phyloP scores from a whole-genome alignment of 2,329 filamentous ascomycete genomes.

The Botrytis elliptica region DNA sequence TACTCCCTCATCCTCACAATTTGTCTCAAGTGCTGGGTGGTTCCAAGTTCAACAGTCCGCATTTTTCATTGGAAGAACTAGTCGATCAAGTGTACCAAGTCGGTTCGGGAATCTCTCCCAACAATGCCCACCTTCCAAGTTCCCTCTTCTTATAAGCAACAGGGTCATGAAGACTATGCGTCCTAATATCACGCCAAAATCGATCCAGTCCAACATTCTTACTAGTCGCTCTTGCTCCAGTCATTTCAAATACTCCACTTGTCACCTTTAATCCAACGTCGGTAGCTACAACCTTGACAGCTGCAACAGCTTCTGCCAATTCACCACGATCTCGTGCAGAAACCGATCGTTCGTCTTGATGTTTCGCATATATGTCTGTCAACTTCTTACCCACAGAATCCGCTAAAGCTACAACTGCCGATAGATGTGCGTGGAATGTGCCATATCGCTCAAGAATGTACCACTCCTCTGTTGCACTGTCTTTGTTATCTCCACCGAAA shows the following conservation, averaged over 20 bases:
- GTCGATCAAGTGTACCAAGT: slow-evolving; percentile 56
- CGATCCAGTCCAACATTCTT: slow-evolving; percentile 60
- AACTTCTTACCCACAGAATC: slow-evolving; percentile 54
- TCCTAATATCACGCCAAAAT: slow-evolving; percentile 66
- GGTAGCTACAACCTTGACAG: slow-evolving; percentile 61
- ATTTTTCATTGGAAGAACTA: no score
- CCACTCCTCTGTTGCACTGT: slow-evolving; percentile 59
- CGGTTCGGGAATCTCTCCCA: slow-evolving; percentile 52
- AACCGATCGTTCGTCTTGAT: slow-evolving; percentile 45
- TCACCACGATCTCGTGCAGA: slow-evolving; percentile 56
- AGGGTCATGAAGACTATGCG: slow-evolving; percentile 65
- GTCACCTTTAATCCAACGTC: slow-evolving; percentile 59
- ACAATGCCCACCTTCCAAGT: slow-evolving; percentile 55
- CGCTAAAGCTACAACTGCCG: slow-evolving; percentile 57
- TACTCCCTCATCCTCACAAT: not conserved
- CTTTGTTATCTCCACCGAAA: slow-evolving; percentile 60
- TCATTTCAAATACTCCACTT: slow-evolving; percentile 62
- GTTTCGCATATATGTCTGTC: slow-evolving; percentile 47
- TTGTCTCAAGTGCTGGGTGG: not conserved
- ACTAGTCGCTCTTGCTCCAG: slow-evolving; percentile 57
- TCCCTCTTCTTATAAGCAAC: slow-evolving; percentile 67
- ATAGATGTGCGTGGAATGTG: slow-evolving; percentile 60
- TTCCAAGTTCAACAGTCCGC: not conserved
- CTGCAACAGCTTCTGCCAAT: slow-evolving; percentile 61
- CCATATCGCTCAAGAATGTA: slow-evolving; percentile 65